Conservation (phyloP, 192 early-diverging fungal genomes). For the Gryganskiella cystojenkinii region DNA sequence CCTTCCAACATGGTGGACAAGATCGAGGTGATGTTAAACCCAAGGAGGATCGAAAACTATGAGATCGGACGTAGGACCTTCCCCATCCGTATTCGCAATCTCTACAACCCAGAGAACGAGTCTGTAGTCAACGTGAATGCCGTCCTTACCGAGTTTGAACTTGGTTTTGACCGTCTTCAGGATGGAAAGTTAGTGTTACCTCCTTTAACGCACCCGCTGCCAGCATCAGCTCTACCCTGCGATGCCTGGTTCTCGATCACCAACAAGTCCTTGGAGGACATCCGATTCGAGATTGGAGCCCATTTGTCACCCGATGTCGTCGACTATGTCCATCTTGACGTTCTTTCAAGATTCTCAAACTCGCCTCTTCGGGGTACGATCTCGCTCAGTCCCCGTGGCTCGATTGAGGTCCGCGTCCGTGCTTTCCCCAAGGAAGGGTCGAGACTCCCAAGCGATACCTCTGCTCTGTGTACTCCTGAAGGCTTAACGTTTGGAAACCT, state of each 20-base stretch:
- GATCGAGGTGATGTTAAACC: slow-evolving; percentile 74
- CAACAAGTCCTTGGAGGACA: slow-evolving; percentile 81
- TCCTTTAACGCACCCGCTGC: slow-evolving; percentile 73
- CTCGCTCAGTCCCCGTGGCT: slow-evolving; percentile 70
- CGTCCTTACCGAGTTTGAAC: slow-evolving; percentile 75
- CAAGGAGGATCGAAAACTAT: slow-evolving; percentile 62
- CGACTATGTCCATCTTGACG: slow-evolving; percentile 72
- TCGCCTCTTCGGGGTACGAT: slow-evolving; percentile 78
- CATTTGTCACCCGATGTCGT: slow-evolving; percentile 69
- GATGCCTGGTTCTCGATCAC: slow-evolving; percentile 87
- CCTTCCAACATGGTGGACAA: slow-evolving; percentile 38
- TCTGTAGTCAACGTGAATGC: slow-evolving; percentile 63
- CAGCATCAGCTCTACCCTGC: slow-evolving; percentile 65
- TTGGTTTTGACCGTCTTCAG: slow-evolving; percentile 77
- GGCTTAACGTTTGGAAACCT: slow-evolving; percentile 77
- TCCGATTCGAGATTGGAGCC: slow-evolving; percentile 79
- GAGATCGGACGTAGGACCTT: slow-evolving; percentile 60
- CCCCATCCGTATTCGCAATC: slow-evolving; percentile 69
- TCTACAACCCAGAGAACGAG: slow-evolving; percentile 71
- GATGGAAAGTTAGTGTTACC: slow-evolving; percentile 79
- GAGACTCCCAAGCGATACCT: slow-evolving; percentile 65
- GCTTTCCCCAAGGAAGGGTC: slow-evolving; percentile 71
- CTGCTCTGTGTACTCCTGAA: slow-evolving; percentile 66
- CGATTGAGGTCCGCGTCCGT: slow-evolving; percentile 75
- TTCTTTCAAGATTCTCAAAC: slow-evolving; percentile 85